Evolutionary conservation across 441 rosid genomes (phyloP).

Genomic region (Adansonia rubrostipa): DNA sequence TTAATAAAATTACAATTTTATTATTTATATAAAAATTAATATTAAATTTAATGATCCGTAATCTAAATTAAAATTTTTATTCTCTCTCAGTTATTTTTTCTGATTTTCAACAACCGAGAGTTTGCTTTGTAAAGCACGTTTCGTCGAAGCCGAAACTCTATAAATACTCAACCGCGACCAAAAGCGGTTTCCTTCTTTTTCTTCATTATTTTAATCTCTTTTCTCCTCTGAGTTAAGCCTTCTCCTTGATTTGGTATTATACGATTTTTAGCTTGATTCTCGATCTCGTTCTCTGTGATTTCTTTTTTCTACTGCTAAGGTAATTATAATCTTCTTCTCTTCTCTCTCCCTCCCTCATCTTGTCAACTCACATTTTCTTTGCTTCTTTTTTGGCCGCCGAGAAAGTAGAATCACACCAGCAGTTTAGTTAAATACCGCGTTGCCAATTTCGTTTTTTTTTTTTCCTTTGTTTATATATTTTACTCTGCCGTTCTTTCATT

Average conservation of each 20-base stretch:
- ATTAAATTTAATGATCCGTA: too few species aligned
- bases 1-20: too few species aligned
- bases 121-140: slow-evolving; percentile 29
- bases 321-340: background rate
- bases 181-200: background rate
- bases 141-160: slow-evolving; percentile 34
- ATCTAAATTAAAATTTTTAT: too few species aligned
- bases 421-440: background rate
- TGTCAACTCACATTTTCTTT: background rate
- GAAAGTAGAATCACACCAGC: slow-evolving; percentile 27
- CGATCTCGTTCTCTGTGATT: slow-evolving; percentile 40
- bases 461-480: background rate
- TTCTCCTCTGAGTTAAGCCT: slow-evolving; percentile 19
- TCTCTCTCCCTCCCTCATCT: background rate
- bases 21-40: too few species aligned
- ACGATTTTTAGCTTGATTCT: slow-evolving; percentile 36
- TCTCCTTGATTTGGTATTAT: slow-evolving; percentile 17
- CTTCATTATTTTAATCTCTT: background rate
- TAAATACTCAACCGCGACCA: slow-evolving; percentile 30
- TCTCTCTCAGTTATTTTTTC: too few species aligned
- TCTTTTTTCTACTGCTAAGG: slow-evolving; percentile 16
- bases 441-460: background rate
- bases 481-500: background rate
- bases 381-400: slow-evolving; percentile 32
- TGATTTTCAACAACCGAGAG: too few species aligned